These are phyloP conservation scores for Tetragonia tetragonoides DNA, from an alignment of 148 eudicot genomes.

Conservation along the genomic window DNA sequence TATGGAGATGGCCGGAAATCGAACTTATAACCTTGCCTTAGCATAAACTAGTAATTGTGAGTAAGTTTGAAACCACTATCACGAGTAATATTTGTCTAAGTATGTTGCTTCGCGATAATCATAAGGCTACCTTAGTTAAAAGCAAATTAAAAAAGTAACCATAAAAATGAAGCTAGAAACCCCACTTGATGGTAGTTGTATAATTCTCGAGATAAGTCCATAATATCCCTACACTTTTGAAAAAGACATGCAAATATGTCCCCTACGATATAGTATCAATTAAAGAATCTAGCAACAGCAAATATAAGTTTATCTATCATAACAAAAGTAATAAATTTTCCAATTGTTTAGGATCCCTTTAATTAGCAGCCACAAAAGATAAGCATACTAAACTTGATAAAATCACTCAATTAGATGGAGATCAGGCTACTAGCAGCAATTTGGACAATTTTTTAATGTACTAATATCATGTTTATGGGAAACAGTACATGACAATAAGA, in stretches of 20 bases:
- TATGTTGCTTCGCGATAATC: not conserved
- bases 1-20: too few species aligned
- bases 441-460: conserved; percentile 15
- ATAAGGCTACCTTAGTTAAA: not conserved
- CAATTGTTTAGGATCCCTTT: not conserved
- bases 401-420: not conserved
- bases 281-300: too few species aligned
- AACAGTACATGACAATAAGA: not conserved
- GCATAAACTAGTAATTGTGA: too few species aligned
- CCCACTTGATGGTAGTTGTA: conserved; percentile 25
- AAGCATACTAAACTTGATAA: conserved; percentile 11
- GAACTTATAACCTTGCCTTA: too few species aligned
- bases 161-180: not conserved
- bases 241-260: conserved; percentile 6
- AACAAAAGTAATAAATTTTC: too few species aligned
- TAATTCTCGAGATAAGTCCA: not conserved
- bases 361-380: conserved; percentile 8
- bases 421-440: conserved; percentile 7
- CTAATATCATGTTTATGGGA: conserved; percentile 13
- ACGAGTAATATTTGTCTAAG: too few species aligned
- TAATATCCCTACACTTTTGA: not conserved
- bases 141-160: not conserved
- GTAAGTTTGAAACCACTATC: too few species aligned
- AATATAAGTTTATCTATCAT: too few species aligned
- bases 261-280: not conserved